A percentile compares a stretch with the other conserved stretches of the same genome.
Evolutionary conservation across 352 stramenopile species (phyloP).

Genomic region (Globisporangium heterothallicum): DNA sequence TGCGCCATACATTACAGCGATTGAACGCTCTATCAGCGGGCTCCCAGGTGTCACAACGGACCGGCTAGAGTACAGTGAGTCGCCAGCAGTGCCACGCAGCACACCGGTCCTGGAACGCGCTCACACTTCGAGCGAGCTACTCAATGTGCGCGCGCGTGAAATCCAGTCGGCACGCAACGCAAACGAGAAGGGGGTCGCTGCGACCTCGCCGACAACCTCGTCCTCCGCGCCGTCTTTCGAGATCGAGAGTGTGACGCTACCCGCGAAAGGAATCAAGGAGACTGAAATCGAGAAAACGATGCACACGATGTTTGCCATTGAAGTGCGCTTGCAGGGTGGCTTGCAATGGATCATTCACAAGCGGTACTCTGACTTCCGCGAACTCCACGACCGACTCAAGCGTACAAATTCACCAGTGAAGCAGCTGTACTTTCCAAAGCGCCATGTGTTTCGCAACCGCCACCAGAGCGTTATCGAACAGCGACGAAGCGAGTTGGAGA

Average conservation of each 20-base stretch:
- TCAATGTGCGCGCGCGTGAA: slow-evolving; percentile 48
- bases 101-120: slow-evolving; percentile 57
- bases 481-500: slow-evolving; percentile 75
- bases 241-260: slow-evolving; percentile 78
- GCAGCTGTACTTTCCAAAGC: slow-evolving; percentile 82
- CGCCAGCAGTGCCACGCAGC: slow-evolving; percentile 16
- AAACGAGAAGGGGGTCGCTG: slow-evolving; percentile 28
- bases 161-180: slow-evolving; percentile 32
- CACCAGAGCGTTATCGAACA: slow-evolving; percentile 85
- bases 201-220: slow-evolving; percentile 30
- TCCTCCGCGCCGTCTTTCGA: slow-evolving; percentile 58
- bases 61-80: slow-evolving; percentile 16
- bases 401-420: slow-evolving; percentile 71
- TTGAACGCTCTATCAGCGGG: slow-evolving; percentile 27
- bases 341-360: slow-evolving; percentile 88
- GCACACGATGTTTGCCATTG: slow-evolving; percentile 78
- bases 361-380: slow-evolving; percentile 85
- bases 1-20: slow-evolving; percentile 34
- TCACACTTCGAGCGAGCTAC: slow-evolving; percentile 67
- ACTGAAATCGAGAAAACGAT: slow-evolving; percentile 77
- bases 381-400: slow-evolving; percentile 82
- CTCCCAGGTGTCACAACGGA: slow-evolving; percentile 30
- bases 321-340: slow-evolving; percentile 71
- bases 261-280: slow-evolving; percentile 59
- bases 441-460: slow-evolving; percentile 81